Base-by-base conservation (phyloP, 345 rosid species). In the Hypericum perforatum region DNA sequence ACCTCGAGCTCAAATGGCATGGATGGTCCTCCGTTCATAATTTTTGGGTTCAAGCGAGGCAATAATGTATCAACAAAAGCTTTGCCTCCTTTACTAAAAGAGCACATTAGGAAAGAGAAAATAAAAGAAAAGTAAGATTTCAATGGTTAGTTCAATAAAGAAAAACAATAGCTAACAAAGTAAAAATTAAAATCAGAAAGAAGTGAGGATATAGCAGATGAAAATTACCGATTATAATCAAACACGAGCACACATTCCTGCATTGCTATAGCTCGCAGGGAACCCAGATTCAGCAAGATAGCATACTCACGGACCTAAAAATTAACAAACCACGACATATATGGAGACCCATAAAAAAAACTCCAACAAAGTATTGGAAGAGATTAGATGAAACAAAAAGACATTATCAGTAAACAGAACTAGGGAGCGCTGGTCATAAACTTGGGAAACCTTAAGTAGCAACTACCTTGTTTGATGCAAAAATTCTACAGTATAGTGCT, bases 1-100 rank as follows among this genome's bases (percentile, higher is more conserved):
- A 87, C 98, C 96, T 92, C 98, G 55, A 92, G 82, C 84, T 79
- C 87, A 68, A 92, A 92, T 52, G 98, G 98, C 95, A 85, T 85
- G 64, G 73, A 78, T 16, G 77, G 90, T 40, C 84, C 86, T 65
- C 96, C 96, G 63, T 70, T 85, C 77, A 71, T 60, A 64, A 61
- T 79, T 66, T 64, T 65, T 32, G 88, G 87, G 59, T 82, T 85
- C 45, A 92, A 61, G 38, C 98, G 90, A 60, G 90, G 89, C 75
- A 92, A 67, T 60, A 92, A 70, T 16, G 85, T 70, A 64, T 87
- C 94, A 15, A 80, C 44, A 55, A 91, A 91, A 59, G 98, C 98
- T 61, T 80, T 81, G 67, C 96, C 98, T 58, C 98, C 96, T 70
- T 71, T 74, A 52, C 98, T 91, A 61, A 37, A 66, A 22, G 32